Base-by-base conservation (phyloP, 805 yeast genomes). In the Wickerhamiella siamensis region DNA sequence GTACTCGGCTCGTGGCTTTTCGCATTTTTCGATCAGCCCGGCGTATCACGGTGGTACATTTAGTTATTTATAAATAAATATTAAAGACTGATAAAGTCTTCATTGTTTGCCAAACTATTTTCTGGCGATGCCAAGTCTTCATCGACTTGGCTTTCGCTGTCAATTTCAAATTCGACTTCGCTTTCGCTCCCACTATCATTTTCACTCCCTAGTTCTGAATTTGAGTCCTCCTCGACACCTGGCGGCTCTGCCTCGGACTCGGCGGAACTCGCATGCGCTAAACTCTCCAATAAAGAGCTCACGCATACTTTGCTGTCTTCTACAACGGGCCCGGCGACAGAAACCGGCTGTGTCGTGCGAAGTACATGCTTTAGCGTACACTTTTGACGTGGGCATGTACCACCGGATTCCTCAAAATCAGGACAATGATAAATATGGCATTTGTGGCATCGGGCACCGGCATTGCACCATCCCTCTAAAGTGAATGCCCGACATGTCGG, bases 391-490 rank as follows among this genome's bases (percentile, higher is more conserved):
- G 74, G 65, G 56, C 93, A 82, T 26, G 49, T 52, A 10, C 78
- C 29, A 8, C 29, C 79, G n/a, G 63, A 63, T 45, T 73, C 75
- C 47, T 72, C 77, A 49, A 68, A 71, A 52, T 81, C 88, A 0
- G 93, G 88, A 59, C 93, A 82, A 44, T 72, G 72, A 49, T 64
- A 69, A 14, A 61, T 58, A 53, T 82, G 94, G 29, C 69, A 57
- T 36, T 70, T 67, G 4, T 69, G 65, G 53, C 93, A 82, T 24
- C 52, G 47, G 20, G 59, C 52, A 0, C 91, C 94, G 19, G 71
- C 57, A 24, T 63, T 70, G 57, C 93, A 83, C 61, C 71, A 79
- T 1, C 87, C 86, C 15, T 72, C 72, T 27, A 76, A 51, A 4
- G 87, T 70, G 62, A 82, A 83, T 22, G 71, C 75, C 18, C 83